These are phyloP conservation scores for Lotus japonicus DNA, from an alignment of 306 rosid genomes.

Conservation along the genomic window DNA sequence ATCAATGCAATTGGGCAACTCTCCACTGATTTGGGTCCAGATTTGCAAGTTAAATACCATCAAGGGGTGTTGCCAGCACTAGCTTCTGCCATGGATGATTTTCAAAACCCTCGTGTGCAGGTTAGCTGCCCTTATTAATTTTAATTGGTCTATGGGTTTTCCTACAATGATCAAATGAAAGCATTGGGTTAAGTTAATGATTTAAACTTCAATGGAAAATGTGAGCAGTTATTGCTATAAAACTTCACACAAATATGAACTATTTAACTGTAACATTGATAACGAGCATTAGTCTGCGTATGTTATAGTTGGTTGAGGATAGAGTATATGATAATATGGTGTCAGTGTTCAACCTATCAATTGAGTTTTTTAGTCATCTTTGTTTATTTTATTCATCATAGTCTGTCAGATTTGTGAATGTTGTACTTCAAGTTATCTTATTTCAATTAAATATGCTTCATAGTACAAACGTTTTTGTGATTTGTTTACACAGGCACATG, in stretches of 20 bases:
- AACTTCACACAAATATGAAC: background rate
- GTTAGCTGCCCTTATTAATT: slow-evolving; percentile 26
- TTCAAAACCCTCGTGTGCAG: slow-evolving; percentile 97
- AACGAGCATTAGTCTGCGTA: background rate
- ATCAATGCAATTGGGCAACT: slow-evolving; percentile 95
- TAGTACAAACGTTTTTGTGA: background rate
- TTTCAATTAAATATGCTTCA: background rate
- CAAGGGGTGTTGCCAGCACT: slow-evolving; percentile 82
- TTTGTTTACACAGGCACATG: slow-evolving; percentile 75
- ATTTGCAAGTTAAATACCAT: slow-evolving; percentile 83
- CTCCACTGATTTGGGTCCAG: slow-evolving; percentile 98
- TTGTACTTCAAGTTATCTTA: background rate
- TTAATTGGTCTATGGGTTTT: background rate
- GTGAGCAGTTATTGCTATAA: background rate
- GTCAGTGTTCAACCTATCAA: background rate
- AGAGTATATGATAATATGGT: too few species aligned
- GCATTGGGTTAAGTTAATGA: background rate
- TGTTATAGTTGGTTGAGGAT: background rate
- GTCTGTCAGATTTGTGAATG: background rate
- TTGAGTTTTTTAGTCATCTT: background rate
- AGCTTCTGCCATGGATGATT: slow-evolving; percentile 94
- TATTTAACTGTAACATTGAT: background rate
- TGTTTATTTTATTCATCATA: background rate
- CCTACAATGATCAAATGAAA: background rate
- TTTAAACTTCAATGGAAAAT: background rate